Evolutionary conservation across 2,329 filamentous ascomycete genomes (phyloP), one percentile per base, ranked within the genome.

Genomic region (Helotiales sp.): DNA sequence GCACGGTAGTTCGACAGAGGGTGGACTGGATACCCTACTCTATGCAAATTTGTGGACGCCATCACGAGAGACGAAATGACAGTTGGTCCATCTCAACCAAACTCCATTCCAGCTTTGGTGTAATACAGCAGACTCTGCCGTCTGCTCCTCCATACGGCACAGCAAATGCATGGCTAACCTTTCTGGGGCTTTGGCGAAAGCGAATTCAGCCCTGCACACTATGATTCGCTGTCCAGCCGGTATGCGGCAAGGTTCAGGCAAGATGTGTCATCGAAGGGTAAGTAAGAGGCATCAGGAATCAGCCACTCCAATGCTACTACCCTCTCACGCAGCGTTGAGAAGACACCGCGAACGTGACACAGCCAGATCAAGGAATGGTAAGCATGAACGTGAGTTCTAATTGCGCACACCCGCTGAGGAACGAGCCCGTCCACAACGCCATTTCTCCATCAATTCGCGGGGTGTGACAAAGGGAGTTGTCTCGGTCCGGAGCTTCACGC

Each of bases 171-270:
- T 33, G 34, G 29, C 17, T 46, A 46, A 50, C 52, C 54, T 57
- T 53, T 47, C 57, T 50, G 50, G 55, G 58, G 51, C 52, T 36
- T 53, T 59, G 53, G 57, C 57, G 57, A 53, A 42, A 38, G 55
- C 55, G 38, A 7, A 42, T 42, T 42, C 38, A 42, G 38, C 38
- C 38, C 15, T 3, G 38, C 10, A 8, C 6, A 5, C 9, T 10
- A 9, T 24, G 38, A 42, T 42, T 42, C 38, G 38, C 19, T 22
- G 38, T 3, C 38, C 38, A 22, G 17, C 38, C n/a, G 15, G 38
- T 9, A 8, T 24, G 22, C 19, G 29, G 38, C 27, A 53, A 53
- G 51, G 27, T 42, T 40, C 24, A 27, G 33, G 48, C 9, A 15
- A 9, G 10, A 30, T 25, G 1, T 29, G 25, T 17, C 42, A 30